phyloP scores from a whole-genome alignment of 1,284 basidiomycete genomes.

The Papiliotrema fonsecae region DNA sequence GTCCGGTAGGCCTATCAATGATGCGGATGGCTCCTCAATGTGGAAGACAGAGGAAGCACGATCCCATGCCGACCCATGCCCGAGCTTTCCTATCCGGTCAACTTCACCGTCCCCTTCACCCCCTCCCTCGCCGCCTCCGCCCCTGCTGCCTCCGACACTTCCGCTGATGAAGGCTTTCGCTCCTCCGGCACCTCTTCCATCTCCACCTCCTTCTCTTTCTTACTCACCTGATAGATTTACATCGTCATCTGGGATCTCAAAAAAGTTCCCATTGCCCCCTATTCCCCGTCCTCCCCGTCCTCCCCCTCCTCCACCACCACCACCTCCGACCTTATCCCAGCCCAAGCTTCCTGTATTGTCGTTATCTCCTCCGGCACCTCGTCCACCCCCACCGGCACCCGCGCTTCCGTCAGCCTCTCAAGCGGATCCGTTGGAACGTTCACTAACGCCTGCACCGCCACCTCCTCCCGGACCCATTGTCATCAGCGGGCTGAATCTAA shows the following conservation, averaged over 20 bases:
- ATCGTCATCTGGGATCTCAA: conserved; percentile 56
- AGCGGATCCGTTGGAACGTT: not conserved
- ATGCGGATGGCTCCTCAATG: too few species aligned
- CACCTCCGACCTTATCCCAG: conserved; percentile 14
- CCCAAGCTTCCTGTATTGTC: conserved; percentile 31
- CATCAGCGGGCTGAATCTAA: too few species aligned
- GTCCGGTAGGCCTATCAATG: too few species aligned
- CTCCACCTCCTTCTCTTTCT: conserved; percentile 53
- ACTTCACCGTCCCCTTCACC: not conserved
- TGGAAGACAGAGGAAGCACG: too few species aligned
- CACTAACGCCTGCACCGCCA: conserved; percentile 9
- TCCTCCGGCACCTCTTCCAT: conserved; percentile 47
- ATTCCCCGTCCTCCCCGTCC: conserved; percentile 36
- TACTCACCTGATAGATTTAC: conserved; percentile 52
- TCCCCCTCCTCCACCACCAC: conserved; percentile 19
- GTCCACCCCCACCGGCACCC: conserved; percentile 23
- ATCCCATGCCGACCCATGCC: too few species aligned
- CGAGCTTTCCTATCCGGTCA: too few species aligned
- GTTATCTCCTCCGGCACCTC: conserved; percentile 11
- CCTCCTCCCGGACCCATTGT: too few species aligned
- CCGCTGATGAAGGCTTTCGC: too few species aligned
- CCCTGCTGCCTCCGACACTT: too few species aligned
- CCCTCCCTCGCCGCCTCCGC: not conserved
- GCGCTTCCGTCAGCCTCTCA: not conserved
- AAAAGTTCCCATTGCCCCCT: too few species aligned